Percentiles rank a stretch among this genome's conserved stretches.
These are phyloP conservation scores for Ballota nigra DNA, from an alignment of 257 asterid genomes.

Conservation along the genomic window DNA sequence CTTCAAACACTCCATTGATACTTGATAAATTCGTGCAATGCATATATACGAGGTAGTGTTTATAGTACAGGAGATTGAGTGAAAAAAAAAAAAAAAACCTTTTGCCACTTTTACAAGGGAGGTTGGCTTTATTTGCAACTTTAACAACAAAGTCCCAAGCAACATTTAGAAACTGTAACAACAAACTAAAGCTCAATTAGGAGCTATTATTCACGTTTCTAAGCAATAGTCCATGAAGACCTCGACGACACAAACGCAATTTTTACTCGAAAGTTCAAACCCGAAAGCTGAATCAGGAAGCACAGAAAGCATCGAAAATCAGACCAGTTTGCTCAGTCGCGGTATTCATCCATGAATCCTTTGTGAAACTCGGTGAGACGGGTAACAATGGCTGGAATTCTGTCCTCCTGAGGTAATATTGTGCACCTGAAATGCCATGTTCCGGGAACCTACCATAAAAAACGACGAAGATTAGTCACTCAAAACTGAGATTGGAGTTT, in stretches of 20 bases:
- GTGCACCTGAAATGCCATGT: conserved; percentile 98
- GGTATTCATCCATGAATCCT: conserved; percentile 72
- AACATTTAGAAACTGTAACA: too few species aligned
- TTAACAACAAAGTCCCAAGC: not conserved
- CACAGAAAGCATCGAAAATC: not conserved
- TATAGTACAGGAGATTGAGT: too few species aligned
- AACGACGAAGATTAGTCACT: not conserved
- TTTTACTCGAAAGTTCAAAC: not conserved
- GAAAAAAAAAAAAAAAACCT: too few species aligned
- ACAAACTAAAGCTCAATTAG: not conserved
- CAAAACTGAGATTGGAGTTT: too few species aligned
- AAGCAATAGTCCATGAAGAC: not conserved
- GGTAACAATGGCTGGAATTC: conserved; percentile 69
- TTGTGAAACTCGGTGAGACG: conserved; percentile 80
- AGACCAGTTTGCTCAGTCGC: conserved; percentile 37
- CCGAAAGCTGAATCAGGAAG: not conserved
- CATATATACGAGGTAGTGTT: too few species aligned
- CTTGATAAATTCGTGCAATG: too few species aligned
- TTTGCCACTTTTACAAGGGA: not conserved
- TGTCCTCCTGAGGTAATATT: conserved; percentile 88
- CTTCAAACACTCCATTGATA: too few species aligned
- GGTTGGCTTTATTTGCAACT: not conserved
- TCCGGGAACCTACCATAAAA: conserved; percentile 55
- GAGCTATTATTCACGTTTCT: too few species aligned
- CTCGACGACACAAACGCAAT: not conserved